Percentiles rank a stretch among this genome's conserved stretches.
phyloP scores from a whole-genome alignment of 2,329 filamentous ascomycete species.

The Cercospora sp. region DNA sequence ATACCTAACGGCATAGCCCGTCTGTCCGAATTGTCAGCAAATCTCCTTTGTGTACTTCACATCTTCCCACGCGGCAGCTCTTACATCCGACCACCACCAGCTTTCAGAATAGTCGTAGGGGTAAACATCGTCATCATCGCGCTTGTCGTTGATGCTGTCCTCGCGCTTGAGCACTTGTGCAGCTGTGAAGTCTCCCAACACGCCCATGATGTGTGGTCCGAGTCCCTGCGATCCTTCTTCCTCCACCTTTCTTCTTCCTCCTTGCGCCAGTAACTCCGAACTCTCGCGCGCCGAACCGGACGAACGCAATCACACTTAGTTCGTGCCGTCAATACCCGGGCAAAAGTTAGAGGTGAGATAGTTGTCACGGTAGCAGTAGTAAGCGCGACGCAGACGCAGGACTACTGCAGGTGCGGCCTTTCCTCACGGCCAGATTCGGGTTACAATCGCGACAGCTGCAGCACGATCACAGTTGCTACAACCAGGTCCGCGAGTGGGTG shows the following conservation, averaged over 20 bases:
- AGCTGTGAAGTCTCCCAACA: background rate
- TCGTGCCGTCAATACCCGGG: background rate
- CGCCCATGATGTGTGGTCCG: background rate
- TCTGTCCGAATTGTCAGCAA: conserved; percentile 21
- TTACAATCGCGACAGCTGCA: background rate
- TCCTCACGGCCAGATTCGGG: background rate
- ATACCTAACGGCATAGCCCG: conserved; percentile 65
- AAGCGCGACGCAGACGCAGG: background rate
- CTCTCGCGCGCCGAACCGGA: background rate
- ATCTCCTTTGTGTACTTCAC: background rate
- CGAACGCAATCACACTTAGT: background rate
- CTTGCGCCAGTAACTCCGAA: background rate
- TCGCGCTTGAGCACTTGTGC: background rate
- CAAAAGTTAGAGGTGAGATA: background rate
- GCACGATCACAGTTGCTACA: background rate
- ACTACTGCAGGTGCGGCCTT: background rate
- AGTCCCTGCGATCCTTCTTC: background rate
- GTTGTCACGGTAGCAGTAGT: background rate
- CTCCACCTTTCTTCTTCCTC: background rate
- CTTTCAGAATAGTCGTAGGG: background rate
- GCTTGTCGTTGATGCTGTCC: background rate
- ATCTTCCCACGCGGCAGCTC: background rate
- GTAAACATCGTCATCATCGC: conserved; percentile 1
- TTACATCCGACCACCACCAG: conserved; percentile 18
- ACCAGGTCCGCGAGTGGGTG: background rate